A percentile compares a stretch with the other conserved stretches of the same genome.
phyloP scores from a whole-genome alignment of 352 stramenopile species.

The Globisporangium camurandrum region DNA sequence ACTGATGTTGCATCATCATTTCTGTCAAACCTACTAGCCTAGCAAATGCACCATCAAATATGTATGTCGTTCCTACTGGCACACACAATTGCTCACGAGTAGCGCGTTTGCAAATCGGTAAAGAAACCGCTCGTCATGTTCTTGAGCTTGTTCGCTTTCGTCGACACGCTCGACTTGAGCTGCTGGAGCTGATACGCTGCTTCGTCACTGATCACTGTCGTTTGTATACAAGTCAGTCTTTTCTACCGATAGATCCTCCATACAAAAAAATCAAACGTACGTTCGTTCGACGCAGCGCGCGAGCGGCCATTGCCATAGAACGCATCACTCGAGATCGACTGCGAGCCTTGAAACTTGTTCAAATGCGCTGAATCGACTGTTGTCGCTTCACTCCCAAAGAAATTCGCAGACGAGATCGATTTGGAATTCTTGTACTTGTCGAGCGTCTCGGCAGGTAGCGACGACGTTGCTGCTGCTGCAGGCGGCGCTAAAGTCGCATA shows the following conservation, averaged over 20 bases:
- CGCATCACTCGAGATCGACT: slow-evolving; percentile 84
- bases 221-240: not conserved
- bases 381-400: slow-evolving; percentile 66
- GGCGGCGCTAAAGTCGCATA: slow-evolving; percentile 6
- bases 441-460: slow-evolving; percentile 37
- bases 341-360: slow-evolving; percentile 66
- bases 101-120: slow-evolving; percentile 76
- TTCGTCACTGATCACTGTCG: slow-evolving; percentile 54
- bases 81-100: slow-evolving; percentile 28
- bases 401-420: slow-evolving; percentile 87
- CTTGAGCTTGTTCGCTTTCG: slow-evolving; percentile 83
- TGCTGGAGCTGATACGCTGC: slow-evolving; percentile 79
- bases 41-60: too few relatives aligned
- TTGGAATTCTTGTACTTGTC: slow-evolving; percentile 92
- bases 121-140: slow-evolving; percentile 89
- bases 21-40: too few relatives aligned
- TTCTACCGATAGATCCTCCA: not conserved
- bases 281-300: slow-evolving; percentile 53
- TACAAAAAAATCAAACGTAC: slow-evolving; percentile 22
- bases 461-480: slow-evolving; percentile 3
- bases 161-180: slow-evolving; percentile 79
- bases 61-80: not conserved
- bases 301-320: slow-evolving; percentile 67
- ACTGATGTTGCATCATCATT: too few relatives aligned
- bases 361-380: slow-evolving; percentile 56